These are phyloP conservation scores for Rosa persica DNA, from an alignment of 306 rosid genomes.

Conservation along the genomic window DNA sequence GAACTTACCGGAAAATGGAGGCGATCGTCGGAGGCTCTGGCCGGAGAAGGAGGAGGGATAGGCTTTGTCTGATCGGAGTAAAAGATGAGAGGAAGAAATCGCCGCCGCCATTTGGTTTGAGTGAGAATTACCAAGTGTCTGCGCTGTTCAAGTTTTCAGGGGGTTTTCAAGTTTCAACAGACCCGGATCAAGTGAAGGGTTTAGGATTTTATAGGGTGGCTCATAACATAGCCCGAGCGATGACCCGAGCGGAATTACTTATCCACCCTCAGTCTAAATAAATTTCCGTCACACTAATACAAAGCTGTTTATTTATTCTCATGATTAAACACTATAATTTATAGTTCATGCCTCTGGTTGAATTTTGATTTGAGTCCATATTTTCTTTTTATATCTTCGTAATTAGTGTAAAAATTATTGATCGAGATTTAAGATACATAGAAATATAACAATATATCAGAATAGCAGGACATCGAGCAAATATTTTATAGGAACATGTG, in stretches of 20 bases:
- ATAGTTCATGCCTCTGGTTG: no score
- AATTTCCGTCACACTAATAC: no score
- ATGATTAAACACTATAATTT: no score
- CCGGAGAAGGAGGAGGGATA: constrained; percentile 37
- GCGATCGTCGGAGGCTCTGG: constrained; percentile 33
- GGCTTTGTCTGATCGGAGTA: constrained; percentile 34
- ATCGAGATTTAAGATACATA: no score
- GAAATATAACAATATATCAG: no score
- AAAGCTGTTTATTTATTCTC: no score
- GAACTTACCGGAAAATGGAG: constrained; percentile 16
- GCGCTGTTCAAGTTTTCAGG: neutral
- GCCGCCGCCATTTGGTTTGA: constrained; percentile 55
- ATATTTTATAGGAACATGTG: no score
- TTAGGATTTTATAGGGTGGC: neutral
- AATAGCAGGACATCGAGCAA: no score
- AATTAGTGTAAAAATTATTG: no score
- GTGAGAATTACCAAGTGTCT: neutral
- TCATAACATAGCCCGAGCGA: neutral
- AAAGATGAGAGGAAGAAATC: constrained; percentile 26
- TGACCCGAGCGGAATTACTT: neutral
- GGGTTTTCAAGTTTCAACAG: neutral
- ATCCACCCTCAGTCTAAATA: neutral
- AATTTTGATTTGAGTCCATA: no score
- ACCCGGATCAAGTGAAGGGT: neutral
- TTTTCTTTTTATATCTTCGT: no score